Percentiles rank a stretch among this genome's conserved stretches.
Evolutionary conservation across 495 filamentous ascomycete genomes (phyloP).

Genomic region (Xylaria flabelliformis): DNA sequence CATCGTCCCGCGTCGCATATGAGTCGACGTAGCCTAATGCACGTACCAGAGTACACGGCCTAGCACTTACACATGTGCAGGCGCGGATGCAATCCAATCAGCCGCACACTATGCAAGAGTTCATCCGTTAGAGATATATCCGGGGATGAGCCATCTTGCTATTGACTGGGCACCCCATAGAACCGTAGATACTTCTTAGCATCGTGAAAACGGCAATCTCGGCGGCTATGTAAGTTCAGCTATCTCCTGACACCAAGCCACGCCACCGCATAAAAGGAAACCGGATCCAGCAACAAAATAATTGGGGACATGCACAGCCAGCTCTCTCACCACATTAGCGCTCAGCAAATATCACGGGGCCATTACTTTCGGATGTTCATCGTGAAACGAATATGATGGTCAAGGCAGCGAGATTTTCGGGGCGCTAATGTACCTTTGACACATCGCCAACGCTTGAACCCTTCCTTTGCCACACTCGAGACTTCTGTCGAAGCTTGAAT

Average conservation of each 20-base stretch:
- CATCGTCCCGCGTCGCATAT: constrained; percentile 17
- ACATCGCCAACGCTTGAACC: not conserved
- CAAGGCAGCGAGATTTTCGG: constrained; percentile 21
- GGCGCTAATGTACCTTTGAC: constrained; percentile 19
- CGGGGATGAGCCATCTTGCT: not conserved
- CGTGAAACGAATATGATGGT: not conserved
- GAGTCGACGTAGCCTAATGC: constrained; percentile 13
- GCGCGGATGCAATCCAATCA: constrained; percentile 8
- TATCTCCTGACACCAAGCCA: not conserved
- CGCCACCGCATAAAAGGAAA: constrained; percentile 2
- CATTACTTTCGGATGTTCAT: constrained; percentile 5
- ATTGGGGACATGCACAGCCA: constrained; percentile 3
- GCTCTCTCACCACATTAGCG: not conserved
- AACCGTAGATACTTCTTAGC: not conserved
- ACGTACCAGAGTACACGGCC: not conserved
- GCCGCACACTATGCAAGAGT: constrained; percentile 5
- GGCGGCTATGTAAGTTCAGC: constrained; percentile 9
- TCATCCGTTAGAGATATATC: not conserved
- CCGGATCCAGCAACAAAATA: not conserved
- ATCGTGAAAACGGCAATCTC: constrained; percentile 7
- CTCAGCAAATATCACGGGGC: not conserved
- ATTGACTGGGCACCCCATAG: constrained; percentile 3
- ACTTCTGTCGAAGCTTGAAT: not conserved
- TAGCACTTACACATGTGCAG: not conserved
- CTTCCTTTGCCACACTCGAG: not conserved